Base-by-base conservation (phyloP, 2,329 filamentous ascomycete genomes). In the Huntiella decipiens region DNA sequence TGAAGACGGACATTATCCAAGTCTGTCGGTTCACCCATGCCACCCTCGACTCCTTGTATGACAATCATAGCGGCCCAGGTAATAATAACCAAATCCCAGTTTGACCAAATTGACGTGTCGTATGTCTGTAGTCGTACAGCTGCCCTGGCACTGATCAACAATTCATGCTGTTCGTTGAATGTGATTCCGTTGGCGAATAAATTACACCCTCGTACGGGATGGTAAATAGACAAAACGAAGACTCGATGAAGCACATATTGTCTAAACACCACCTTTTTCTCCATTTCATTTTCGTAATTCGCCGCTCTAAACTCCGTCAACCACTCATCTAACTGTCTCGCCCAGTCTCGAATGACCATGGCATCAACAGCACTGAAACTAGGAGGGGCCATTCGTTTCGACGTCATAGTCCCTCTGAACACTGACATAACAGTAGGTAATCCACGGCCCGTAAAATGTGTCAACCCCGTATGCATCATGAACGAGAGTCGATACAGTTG, bases 31-130 rank as follows among this genome's bases (percentile, higher is more conserved):
- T 65, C 61, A 0, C 61, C 61, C 7, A 60, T 58, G 0, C 62
- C 62, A 1, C 60, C 61, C 47, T 64, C 60, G 3, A 63, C 54
- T 2, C 58, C 63, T 49, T 65, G 62, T 1, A 66, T 52, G 1
- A 65, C 61, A n/a, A 65, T 61, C 6, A 65, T 52, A 2, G 63
- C 62, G 4, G 63, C 63, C 63, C 62, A 65, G 0, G 63, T 64
- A 43, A 66, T 66, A 51, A 66, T 61, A 15, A 64, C 58, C 1
- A 65, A 53, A 37, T 65, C 63, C 58, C 61, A 66, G 38, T 65
- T 65, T 3, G 61, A 58, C 63, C 63, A 65, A 46, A 65, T 65
- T 1, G 60, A 57, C 16, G 58, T 53, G 44, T 65, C 63, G n/a
- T 60, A 55, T 3, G 59, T 55, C 38, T 64, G 62, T 2, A 65